Evolutionary conservation across 306 rosid genomes (phyloP).

Genomic region (Vachellia collinsii): DNA sequence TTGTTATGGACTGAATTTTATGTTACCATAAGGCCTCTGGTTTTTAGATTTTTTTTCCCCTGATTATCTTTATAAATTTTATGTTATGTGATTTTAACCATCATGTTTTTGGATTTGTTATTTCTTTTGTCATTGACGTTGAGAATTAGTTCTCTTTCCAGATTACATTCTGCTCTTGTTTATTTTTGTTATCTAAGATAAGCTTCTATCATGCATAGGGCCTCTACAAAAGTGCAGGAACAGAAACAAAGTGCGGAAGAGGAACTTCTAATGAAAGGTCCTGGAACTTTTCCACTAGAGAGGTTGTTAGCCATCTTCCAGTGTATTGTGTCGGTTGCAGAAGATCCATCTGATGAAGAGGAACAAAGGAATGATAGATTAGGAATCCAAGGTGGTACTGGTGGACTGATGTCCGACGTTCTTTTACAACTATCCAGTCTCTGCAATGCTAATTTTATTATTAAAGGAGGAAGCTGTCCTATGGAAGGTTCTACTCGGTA

Average conservation of each 20-base stretch:
- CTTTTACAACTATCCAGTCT: constrained; percentile 85
- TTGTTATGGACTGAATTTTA: neutral
- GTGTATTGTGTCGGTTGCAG: constrained; percentile 74
- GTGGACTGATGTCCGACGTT: constrained; percentile 77
- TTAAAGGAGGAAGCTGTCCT: constrained; percentile 87
- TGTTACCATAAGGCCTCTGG: neutral
- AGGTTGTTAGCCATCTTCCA: constrained; percentile 94
- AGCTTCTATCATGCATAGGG: constrained; percentile 50
- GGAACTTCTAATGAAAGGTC: constrained; percentile 85
- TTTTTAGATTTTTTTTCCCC: constrained; percentile 7
- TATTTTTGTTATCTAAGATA: constrained; percentile 24
- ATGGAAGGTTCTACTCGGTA: constrained; percentile 85
- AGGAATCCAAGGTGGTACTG: constrained; percentile 51
- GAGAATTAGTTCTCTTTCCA: neutral
- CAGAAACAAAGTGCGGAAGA: constrained; percentile 80
- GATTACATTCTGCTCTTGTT: neutral
- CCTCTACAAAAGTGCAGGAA: constrained; percentile 64
- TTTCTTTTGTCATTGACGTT: constrained; percentile 10
- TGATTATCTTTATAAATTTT: neutral
- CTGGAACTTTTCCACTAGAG: constrained; percentile 94
- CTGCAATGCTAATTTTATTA: constrained; percentile 83
- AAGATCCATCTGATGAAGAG: constrained; percentile 62
- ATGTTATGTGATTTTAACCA: constrained; percentile 8
- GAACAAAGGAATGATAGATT: constrained; percentile 47
- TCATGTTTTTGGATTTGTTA: constrained; percentile 24